A percentile compares a stretch with the other conserved stretches of the same genome.
phyloP scores from a whole-genome alignment of 352 stramenopile genomes.

The Elongisporangium prolatum region DNA sequence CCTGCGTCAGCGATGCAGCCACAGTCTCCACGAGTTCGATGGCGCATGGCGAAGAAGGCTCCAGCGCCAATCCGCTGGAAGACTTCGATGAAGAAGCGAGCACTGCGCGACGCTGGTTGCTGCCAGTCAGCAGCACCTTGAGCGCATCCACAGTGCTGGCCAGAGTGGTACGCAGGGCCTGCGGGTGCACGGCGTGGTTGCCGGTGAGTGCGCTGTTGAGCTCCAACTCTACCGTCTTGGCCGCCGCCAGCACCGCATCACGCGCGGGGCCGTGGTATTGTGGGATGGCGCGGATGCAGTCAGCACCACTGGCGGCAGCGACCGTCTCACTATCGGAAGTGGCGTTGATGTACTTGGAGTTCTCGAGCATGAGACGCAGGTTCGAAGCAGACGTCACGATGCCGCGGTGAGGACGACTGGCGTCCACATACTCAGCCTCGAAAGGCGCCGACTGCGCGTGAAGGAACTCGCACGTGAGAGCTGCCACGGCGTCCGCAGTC shows the following conservation, averaged over 20 bases:
- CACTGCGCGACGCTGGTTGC: conserved; percentile 43
- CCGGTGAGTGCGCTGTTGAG: conserved; percentile 48
- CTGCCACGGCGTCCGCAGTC: conserved; percentile 68
- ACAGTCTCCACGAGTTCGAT: conserved; percentile 51
- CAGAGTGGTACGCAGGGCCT: conserved; percentile 60
- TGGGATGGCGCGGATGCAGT: conserved; percentile 50
- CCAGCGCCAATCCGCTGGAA: not conserved
- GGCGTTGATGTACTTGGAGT: conserved; percentile 79
- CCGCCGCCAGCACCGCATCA: conserved; percentile 54
- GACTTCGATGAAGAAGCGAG: conserved; percentile 4
- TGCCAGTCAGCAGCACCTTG: conserved; percentile 47
- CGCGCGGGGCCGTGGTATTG: conserved; percentile 81
- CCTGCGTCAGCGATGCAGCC: conserved; percentile 27
- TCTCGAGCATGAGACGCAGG: conserved; percentile 85
- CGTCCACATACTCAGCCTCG: conserved; percentile 81
- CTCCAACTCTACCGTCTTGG: conserved; percentile 73
- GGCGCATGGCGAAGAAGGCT: conserved; percentile 21
- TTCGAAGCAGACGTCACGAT: conserved; percentile 82
- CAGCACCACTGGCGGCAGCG: conserved; percentile 15
- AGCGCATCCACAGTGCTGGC: conserved; percentile 49
- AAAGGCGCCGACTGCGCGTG: conserved; percentile 67
- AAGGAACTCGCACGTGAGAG: conserved; percentile 79
- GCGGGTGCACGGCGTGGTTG: conserved; percentile 41
- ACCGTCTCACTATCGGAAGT: conserved; percentile 28
- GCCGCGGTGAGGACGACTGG: conserved; percentile 74